Conservation (phyloP, 768 basidiomycete genomes). For the Suillus fuscotomentosus region DNA sequence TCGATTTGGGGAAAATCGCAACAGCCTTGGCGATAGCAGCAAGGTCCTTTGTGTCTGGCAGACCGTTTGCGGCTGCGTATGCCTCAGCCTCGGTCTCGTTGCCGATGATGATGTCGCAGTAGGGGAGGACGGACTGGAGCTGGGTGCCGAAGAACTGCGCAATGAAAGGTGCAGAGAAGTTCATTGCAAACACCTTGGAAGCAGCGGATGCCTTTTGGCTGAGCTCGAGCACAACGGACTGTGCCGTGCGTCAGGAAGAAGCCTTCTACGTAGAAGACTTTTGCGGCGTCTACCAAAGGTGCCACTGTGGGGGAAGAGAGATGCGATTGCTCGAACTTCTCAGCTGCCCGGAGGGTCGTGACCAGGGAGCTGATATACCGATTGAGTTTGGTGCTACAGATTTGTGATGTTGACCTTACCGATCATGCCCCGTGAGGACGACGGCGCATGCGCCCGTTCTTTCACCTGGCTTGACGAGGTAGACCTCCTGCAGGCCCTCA, state of each 20-base stretch:
- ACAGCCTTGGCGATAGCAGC: conserved; percentile 69
- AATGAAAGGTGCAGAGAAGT: conserved; percentile 98
- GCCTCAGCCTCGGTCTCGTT: conserved; percentile 94
- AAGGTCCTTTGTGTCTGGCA: conserved; percentile 65
- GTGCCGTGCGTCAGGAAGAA: conserved; percentile 96
- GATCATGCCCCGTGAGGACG: conserved; percentile 88
- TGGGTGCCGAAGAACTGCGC: conserved; percentile 87
- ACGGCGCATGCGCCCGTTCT: conserved; percentile 98
- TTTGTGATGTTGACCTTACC: conserved; percentile 46
- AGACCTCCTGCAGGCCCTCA: conserved; percentile 86
- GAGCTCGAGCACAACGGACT: conserved; percentile 65
- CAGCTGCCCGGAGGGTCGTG: conserved; percentile 87
- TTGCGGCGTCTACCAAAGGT: conserved; percentile 74
- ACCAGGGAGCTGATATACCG: conserved; percentile 70
- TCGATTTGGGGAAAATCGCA: conserved; percentile 74
- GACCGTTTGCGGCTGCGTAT: conserved; percentile 74
- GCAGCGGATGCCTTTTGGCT: conserved; percentile 73
- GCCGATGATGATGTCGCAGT: conserved; percentile 90
- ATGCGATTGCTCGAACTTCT: conserved; percentile 83
- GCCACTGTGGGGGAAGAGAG: conserved; percentile 74
- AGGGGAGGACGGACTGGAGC: conserved; percentile 77
- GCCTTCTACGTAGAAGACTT: conserved; percentile 92
- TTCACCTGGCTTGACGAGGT: conserved; percentile 82
- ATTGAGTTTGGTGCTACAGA: neutral
- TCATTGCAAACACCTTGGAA: conserved; percentile 87